Evolutionary conservation across 148 eudicot species (phyloP), one percentile per base, ranked within the genome.

Genomic region (Pharnaceum exiguum): DNA sequence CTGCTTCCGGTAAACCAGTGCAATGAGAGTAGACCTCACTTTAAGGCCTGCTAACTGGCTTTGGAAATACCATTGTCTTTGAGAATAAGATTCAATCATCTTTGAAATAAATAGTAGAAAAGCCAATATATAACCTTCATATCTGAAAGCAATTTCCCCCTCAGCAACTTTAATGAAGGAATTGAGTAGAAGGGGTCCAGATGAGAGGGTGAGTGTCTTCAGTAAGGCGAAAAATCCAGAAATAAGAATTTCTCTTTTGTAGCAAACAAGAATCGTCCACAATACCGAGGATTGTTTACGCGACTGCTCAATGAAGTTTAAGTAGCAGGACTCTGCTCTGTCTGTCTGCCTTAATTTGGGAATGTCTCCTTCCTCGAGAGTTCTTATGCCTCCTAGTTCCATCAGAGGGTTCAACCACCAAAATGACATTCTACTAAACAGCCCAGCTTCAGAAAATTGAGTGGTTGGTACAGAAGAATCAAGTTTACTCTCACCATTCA

Each of bases 341-440:
- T 83, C 95, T 25, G 59, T 72, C 39, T 75, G 66, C 8, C 77
- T 74, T 38, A 85, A 27, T 40, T 51, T 66, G 0, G 93, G 93
- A 16, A 85, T 75, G 60, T 85, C 88, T 51, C 71, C 73, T 16
- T 83, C 81, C 46, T 63, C 72, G 2, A 87, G 78, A 28, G 81
- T 79, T 68, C 73, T 83, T 57, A 70, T 51, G 47, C 59, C 75
- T 7, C 95, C 90, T 59, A 11, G 52, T 73, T 65, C 81, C 90
- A 87, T 83, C 72, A 87, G 57, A 5, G 85, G 59, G 33, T 87
- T 79, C 66, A 87, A 49, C 95, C 95, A 87, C 90, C 79, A 75
- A 62, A 84, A 84, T 2, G 88, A 72, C 74, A 77, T 55, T 46
- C 54, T 71, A 67, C 78, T 78, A 13, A 74, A 53, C 33, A 68